These are phyloP conservation scores for Malassezia dermatis DNA, from an alignment of 1,284 basidiomycete genomes.

Conservation along the genomic window DNA sequence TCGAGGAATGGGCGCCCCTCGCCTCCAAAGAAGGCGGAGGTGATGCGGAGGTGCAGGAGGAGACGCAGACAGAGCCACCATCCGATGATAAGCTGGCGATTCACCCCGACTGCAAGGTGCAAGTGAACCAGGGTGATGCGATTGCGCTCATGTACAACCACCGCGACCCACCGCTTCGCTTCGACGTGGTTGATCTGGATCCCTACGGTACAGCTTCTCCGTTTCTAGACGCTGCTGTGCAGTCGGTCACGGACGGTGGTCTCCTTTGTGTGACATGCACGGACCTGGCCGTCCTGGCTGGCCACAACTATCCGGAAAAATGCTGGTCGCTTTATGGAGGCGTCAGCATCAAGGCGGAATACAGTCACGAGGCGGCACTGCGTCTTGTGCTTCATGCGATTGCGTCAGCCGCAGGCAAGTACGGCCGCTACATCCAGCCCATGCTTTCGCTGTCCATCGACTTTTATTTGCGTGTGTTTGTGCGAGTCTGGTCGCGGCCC, in stretches of 20 bases:
- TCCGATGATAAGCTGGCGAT: conserved; percentile 17
- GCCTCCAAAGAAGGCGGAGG: conserved; percentile 6
- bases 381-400: conserved; percentile 77
- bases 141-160: conserved; percentile 77
- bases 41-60: conserved; percentile 11
- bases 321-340: conserved; percentile 63
- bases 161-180: conserved; percentile 61
- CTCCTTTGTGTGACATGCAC: conserved; percentile 93
- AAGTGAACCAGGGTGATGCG: conserved; percentile 40
- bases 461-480: conserved; percentile 89
- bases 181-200: conserved; percentile 91
- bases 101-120: conserved; percentile 42
- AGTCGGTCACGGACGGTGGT: conserved; percentile 68
- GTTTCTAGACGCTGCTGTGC: conserved; percentile 94
- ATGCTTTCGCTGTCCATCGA: conserved; percentile 90
- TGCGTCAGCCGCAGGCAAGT: conserved; percentile 74
- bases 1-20: conserved; percentile 24
- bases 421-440: conserved; percentile 82
- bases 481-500: conserved; percentile 65
- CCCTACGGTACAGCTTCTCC: conserved; percentile 95
- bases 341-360: conserved; percentile 79
- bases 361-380: conserved; percentile 58
- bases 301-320: conserved; percentile 84
- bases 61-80: not conserved
- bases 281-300: conserved; percentile 84